Conservation (phyloP, 2,329 filamentous ascomycete genomes). For the Stagonosporopsis rhizophila region DNA sequence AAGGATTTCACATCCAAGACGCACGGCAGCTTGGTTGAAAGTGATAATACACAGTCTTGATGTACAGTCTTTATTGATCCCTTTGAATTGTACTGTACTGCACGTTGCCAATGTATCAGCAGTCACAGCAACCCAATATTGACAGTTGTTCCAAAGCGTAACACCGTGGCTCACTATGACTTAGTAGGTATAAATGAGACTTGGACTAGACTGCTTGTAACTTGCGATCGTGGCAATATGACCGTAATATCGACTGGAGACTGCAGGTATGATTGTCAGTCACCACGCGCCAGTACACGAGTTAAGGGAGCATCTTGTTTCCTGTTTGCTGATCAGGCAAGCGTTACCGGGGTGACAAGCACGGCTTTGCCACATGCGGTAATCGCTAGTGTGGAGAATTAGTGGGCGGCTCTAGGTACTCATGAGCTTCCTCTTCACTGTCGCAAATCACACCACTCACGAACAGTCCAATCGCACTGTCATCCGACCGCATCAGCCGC, state of each 20-base stretch:
- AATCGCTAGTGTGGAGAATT: constrained; percentile 12
- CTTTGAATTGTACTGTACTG: too few relatives aligned
- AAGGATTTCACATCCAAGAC: too few relatives aligned
- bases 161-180: too few relatives aligned
- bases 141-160: too few relatives aligned
- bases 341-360: constrained; percentile 24
- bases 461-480: constrained; percentile 26
- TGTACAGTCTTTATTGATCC: too few relatives aligned
- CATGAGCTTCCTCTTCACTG: constrained; percentile 28
- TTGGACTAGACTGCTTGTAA: not conserved
- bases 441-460: constrained; percentile 31
- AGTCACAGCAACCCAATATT: too few relatives aligned
- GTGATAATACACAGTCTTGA: too few relatives aligned
- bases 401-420: constrained; percentile 25
- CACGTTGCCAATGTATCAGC: too few relatives aligned
- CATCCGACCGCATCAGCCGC: constrained; percentile 22
- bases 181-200: too few relatives aligned
- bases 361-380: constrained; percentile 10
- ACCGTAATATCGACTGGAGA: not conserved
- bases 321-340: constrained; percentile 23
- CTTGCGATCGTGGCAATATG: not conserved
- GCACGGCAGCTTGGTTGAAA: too few relatives aligned
- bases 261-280: not conserved
- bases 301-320: not conserved
- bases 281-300: not conserved